These are phyloP conservation scores for Xylariaceae sp. DNA, from an alignment of 2,329 filamentous ascomycete genomes.

Conservation along the genomic window DNA sequence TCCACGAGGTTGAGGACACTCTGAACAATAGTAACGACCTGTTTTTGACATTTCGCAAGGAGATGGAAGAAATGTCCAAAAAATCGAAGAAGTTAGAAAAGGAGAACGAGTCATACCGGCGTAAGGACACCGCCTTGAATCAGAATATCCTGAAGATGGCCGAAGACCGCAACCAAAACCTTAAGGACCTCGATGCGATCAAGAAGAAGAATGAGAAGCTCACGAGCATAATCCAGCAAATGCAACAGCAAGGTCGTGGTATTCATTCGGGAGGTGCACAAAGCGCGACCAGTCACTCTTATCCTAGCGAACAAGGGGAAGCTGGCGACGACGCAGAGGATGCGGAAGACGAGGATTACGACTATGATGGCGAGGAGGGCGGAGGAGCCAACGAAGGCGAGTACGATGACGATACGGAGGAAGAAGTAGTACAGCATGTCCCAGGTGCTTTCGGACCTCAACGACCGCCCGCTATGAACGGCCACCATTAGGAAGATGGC, in stretches of 20 bases:
- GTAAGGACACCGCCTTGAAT: conserved; percentile 90
- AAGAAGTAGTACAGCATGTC: conserved; percentile 38
- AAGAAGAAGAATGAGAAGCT: conserved; percentile 86
- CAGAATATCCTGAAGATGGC: conserved; percentile 97
- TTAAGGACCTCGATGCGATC: conserved; percentile 73
- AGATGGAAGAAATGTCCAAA: conserved; percentile 99
- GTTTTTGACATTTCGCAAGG: conserved; percentile 93
- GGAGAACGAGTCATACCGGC: conserved; percentile 85
- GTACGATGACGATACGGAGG: conserved; percentile 50
- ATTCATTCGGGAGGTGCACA: conserved; percentile 62
- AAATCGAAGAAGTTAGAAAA: conserved; percentile 97
- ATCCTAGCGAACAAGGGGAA: conserved; percentile 60
- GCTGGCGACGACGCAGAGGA: conserved; percentile 62
- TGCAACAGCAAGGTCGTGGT: conserved; percentile 90
- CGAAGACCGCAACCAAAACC: conserved; percentile 76
- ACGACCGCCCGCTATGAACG: conserved; percentile 29
- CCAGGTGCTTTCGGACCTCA: conserved; percentile 28
- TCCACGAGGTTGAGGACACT: conserved; percentile 88
- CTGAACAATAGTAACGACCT: conserved; percentile 97
- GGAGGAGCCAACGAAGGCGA: conserved; percentile 36
- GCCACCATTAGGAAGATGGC: conserved; percentile 28
- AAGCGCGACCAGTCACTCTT: conserved; percentile 56
- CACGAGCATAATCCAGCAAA: conserved; percentile 89
- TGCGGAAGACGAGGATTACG: conserved; percentile 58
- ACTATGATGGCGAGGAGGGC: conserved; percentile 58